These are phyloP conservation scores for Saccharomycopsis lassenensis DNA, from an alignment of 805 yeast species.

Conservation along the genomic window DNA sequence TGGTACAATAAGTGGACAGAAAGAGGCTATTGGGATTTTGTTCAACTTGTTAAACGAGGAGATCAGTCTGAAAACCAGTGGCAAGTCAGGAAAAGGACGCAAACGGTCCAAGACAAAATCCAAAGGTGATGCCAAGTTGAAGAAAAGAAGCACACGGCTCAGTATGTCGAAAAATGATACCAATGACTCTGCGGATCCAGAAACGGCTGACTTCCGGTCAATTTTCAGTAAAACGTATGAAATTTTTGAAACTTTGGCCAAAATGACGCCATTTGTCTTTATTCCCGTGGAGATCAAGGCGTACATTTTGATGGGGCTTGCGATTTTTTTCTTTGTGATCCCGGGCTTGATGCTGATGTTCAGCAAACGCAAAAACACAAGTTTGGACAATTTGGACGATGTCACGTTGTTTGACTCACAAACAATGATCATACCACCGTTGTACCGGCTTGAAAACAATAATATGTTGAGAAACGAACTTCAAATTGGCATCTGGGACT, in stretches of 20 bases:
- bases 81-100: slow-evolving; percentile 1
- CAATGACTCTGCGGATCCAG: neutral
- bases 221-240: slow-evolving; percentile 1
- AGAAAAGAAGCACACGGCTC: neutral
- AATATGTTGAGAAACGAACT: slow-evolving; percentile 9
- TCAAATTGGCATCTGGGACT: slow-evolving; percentile 16
- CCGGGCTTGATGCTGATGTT: neutral
- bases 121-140: neutral
- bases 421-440: slow-evolving; percentile 16
- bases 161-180: neutral
- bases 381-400: slow-evolving; percentile 2
- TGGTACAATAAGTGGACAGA: slow-evolving; percentile 65
- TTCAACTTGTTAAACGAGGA: slow-evolving; percentile 33
- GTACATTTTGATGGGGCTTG: neutral
- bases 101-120: slow-evolving; percentile 5
- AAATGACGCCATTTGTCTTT: slow-evolving; percentile 4
- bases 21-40: slow-evolving; percentile 40
- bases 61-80: slow-evolving; percentile 1
- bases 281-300: slow-evolving; percentile 3
- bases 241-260: slow-evolving; percentile 2
- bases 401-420: no score
- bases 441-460: slow-evolving; percentile 6
- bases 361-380: slow-evolving; percentile 2
- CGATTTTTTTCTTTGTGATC: slow-evolving; percentile 1
- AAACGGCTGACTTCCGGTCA: neutral